Evolutionary conservation across 108 stramenopile genomes (phyloP).

Genomic region (Stephanodiscus minutulus): DNA sequence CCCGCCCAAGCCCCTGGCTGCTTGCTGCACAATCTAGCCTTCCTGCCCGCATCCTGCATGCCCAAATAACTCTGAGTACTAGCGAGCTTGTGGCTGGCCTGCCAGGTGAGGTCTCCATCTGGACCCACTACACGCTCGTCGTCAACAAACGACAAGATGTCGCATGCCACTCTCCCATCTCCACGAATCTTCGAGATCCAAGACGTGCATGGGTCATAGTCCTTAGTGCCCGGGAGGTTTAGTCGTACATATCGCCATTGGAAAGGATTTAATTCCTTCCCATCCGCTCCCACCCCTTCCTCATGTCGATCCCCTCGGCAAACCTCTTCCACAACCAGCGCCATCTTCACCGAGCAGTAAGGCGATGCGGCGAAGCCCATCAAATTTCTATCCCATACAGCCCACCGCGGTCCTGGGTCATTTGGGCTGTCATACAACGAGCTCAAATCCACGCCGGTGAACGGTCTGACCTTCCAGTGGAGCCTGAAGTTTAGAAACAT

Average conservation of each 20-base stretch:
- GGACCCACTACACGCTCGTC: conserved; percentile 30
- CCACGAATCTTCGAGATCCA: conserved; percentile 40
- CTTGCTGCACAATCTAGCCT: conserved; percentile 18
- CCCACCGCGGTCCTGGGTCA: conserved; percentile 6
- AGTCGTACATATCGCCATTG: conserved; percentile 30
- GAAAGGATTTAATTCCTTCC: conserved; percentile 37
- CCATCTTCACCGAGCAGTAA: conserved; percentile 23
- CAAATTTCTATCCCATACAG: conserved; percentile 31
- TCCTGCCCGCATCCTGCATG: conserved; percentile 50
- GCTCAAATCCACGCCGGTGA: conserved; percentile 29
- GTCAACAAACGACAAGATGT: conserved; percentile 41
- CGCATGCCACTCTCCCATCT: conserved; percentile 46
- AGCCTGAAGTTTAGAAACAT: conserved; percentile 7
- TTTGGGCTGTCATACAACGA: background rate
- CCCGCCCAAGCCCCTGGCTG: conserved; percentile 57
- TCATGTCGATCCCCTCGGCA: conserved; percentile 31
- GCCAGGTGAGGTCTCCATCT: conserved; percentile 3
- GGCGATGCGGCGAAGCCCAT: conserved; percentile 56
- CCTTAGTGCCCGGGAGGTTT: conserved; percentile 48
- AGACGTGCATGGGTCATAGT: conserved; percentile 34
- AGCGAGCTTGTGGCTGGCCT: conserved; percentile 7
- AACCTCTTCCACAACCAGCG: conserved; percentile 34
- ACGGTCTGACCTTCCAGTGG: conserved; percentile 19
- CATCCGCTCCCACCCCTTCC: background rate
- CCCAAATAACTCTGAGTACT: conserved; percentile 34